These are phyloP conservation scores for Botrytis medusae DNA, from an alignment of 2,329 filamentous ascomycete species.

Conservation along the genomic window DNA sequence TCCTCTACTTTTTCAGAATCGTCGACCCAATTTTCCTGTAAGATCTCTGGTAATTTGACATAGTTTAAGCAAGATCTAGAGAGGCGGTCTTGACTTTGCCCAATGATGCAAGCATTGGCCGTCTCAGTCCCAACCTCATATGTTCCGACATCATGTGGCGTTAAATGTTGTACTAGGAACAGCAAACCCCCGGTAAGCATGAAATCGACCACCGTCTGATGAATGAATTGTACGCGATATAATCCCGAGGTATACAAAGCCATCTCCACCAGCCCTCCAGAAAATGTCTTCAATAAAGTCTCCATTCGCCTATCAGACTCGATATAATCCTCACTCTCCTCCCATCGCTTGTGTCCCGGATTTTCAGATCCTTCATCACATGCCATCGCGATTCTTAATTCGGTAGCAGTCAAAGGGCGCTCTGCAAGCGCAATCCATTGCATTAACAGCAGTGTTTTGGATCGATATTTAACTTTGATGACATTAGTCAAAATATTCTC, in stretches of 20 bases:
- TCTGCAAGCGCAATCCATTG: slow-evolving; percentile 32
- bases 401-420: slow-evolving; percentile 27
- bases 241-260: slow-evolving; percentile 1
- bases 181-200: slow-evolving; percentile 37
- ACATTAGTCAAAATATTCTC: slow-evolving; percentile 29
- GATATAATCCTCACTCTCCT: slow-evolving; percentile 25
- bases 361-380: slow-evolving; percentile 13
- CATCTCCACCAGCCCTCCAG: slow-evolving; percentile 28
- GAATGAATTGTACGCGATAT: slow-evolving; percentile 43
- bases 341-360: not conserved
- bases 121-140: not conserved
- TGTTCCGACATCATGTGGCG: not conserved
- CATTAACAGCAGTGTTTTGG: slow-evolving; percentile 28
- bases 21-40: slow-evolving; percentile 5
- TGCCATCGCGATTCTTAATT: slow-evolving; percentile 30
- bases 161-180: not conserved
- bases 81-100: slow-evolving; percentile 23
- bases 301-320: slow-evolving; percentile 28
- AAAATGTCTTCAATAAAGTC: slow-evolving; percentile 26
- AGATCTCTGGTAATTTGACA: slow-evolving; percentile 18
- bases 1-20: not conserved
- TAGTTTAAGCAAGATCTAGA: slow-evolving; percentile 26
- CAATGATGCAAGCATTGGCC: not conserved
- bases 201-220: slow-evolving; percentile 43
- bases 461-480: slow-evolving; percentile 20